A percentile compares a stretch with the other conserved stretches of the same genome.
Conservation (phyloP, 1,284 basidiomycete species). For the Trichosporon coremiiforme region DNA sequence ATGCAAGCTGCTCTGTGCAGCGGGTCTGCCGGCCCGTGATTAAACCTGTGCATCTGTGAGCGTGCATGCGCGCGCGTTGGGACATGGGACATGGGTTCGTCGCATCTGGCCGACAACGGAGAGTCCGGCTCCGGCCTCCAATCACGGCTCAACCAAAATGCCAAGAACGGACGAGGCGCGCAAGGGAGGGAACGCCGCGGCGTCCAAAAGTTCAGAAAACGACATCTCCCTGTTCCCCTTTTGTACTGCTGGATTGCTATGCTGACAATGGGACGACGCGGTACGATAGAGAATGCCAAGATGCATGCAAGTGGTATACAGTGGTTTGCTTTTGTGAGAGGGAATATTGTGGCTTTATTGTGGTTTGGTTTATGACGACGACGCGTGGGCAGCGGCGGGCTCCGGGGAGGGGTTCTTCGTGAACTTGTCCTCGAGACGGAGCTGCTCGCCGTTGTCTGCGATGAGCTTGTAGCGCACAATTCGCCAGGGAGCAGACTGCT, state of each 20-base stretch:
- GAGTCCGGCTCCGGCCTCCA: not conserved
- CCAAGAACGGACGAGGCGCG: not conserved
- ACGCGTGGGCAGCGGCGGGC: constrained; percentile 1
- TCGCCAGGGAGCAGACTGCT: constrained; percentile 51
- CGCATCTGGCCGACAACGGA: constrained; percentile 12
- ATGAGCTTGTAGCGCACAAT: constrained; percentile 57
- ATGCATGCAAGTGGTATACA: constrained; percentile 18
- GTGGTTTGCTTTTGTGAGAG: not conserved
- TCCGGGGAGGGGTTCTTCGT: constrained; percentile 16
- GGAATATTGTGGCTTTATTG: not conserved
- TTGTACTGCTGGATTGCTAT: not conserved
- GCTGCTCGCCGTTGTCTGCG: constrained; percentile 48
- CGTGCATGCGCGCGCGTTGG: not conserved
- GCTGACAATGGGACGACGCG: not conserved
- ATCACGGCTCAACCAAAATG: constrained; percentile 17
- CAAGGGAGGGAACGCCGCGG: constrained; percentile 1
- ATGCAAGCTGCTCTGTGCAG: not conserved
- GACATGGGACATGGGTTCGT: not conserved
- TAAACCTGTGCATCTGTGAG: not conserved
- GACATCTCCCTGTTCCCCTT: not conserved
- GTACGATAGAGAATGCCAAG: not conserved
- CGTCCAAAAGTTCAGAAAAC: not conserved
- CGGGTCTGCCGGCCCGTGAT: not conserved
- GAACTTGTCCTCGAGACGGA: constrained; percentile 47
- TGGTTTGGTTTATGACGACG: not conserved